Base-by-base conservation (phyloP, 2,329 filamentous ascomycete genomes). In the Parafenestella ontariensis region DNA sequence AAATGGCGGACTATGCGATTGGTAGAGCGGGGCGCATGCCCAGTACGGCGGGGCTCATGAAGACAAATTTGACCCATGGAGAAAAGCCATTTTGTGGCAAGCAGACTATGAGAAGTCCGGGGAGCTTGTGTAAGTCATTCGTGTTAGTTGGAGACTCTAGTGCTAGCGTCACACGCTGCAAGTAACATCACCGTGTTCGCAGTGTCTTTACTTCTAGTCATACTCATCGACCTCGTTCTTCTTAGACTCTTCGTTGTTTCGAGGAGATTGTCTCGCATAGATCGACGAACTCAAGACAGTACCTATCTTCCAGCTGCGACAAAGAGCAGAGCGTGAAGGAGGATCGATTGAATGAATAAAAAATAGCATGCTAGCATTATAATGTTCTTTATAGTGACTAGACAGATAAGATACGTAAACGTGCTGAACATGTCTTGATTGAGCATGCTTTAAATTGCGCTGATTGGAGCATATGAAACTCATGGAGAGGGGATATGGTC, bases 281-380 rank as follows among this genome's bases (percentile, higher is more conserved):
- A 66, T 9, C 56, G 61, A n/a, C 67, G 65, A 65, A 53, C 68
- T 6, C 64, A 68, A 51, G 65, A 70, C 20, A 65, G 66, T 10
- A 31, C 67, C 1, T 63, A 31, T 68, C 1, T 63, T 60, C 45
- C 65, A 70, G 29, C 49, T 70, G 7, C 66, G 67, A 41, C 54
- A 5, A 54, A 65, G 15, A n/a, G n/a, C n/a, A n/a, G n/a, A n/a
- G n/a, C n/a, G n/a, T n/a, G n/a, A n/a, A n/a, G n/a, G n/a, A n/a
- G n/a, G n/a, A n/a, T n/a, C n/a, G n/a, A n/a, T n/a, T n/a, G n/a
- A n/a, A n/a, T n/a, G n/a, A n/a, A n/a, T n/a, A n/a, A n/a, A n/a
- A n/a, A n/a, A n/a, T n/a, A n/a, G n/a, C n/a, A n/a, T n/a, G n/a
- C n/a, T n/a, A n/a, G n/a, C n/a, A n/a, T n/a, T n/a, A n/a, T n/a